phyloP scores from a whole-genome alignment of 148 eudicot species.

The Rhododendron molle region DNA sequence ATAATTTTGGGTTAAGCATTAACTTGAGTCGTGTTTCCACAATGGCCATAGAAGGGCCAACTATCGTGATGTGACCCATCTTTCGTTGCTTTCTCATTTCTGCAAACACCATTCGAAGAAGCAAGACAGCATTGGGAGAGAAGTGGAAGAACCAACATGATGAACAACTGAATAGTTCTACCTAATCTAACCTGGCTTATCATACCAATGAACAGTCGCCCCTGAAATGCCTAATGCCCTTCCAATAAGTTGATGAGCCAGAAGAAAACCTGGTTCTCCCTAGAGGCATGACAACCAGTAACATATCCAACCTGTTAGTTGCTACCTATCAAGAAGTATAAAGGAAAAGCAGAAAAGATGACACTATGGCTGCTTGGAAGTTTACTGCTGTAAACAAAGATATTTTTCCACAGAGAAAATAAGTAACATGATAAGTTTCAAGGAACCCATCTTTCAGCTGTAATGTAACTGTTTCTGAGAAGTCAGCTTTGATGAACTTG shows the following conservation, averaged over 20 bases:
- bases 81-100: constrained; percentile 90
- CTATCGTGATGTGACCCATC: constrained; percentile 89
- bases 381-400: background rate
- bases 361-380: background rate
- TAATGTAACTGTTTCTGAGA: background rate
- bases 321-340: background rate
- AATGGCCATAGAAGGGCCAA: constrained; percentile 68
- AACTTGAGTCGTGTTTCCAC: constrained; percentile 59
- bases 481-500: background rate
- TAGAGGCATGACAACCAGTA: constrained; percentile 15
- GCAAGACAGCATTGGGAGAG: background rate
- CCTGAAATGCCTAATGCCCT: constrained; percentile 40
- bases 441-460: background rate
- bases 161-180: background rate
- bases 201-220: constrained; percentile 71
- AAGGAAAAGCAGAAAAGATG: background rate
- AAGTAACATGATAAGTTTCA: background rate
- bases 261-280: constrained; percentile 79
- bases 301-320: background rate
- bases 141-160: background rate
- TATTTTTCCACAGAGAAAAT: background rate
- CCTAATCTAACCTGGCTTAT: constrained; percentile 71
- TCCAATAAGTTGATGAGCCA: constrained; percentile 63
- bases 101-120: constrained; percentile 26
- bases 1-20: constrained; percentile 43